Base-by-base conservation (phyloP, 2,329 filamentous ascomycete genomes). In the Venturia oleaginea region DNA sequence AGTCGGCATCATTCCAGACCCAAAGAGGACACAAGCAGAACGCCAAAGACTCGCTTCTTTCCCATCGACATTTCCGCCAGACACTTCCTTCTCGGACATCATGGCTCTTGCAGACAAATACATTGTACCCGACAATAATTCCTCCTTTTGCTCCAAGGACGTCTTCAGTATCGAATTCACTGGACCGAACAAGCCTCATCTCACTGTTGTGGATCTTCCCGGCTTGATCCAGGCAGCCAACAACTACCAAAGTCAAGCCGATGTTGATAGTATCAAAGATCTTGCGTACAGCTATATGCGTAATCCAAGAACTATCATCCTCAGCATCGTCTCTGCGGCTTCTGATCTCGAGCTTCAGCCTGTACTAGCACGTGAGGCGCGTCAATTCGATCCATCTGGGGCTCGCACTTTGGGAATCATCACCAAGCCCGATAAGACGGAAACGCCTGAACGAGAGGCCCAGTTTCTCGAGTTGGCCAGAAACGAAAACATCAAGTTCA, bases 131-230 rank as follows among this genome's bases (percentile, higher is more conserved):
- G 64, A 62, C 13, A 55, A 62, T 32, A 62, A 62, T 13, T 24
- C 59, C 13, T 32, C 22, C 13, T 65, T 65, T 43, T 62, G 57
- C 22, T 65, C 60, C 8, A 57, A 54, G 22, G 72, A 75, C 60
- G 67, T 72, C 17, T 61, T 76, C 11, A 65, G 68, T 11, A 70
- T 75, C 55, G 68, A 70, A 30, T 70, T 74, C 15, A 67, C 67
- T 38, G 75, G 73, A 8, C 72, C 70, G 17, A 68, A 73, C 38
- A 67, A 72, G 6, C 75, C 76, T 1, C 78, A 80, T 1, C 71
- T 85, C 10, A 84, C 79, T 0, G 72, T 85, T 0, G 81, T 85
- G 13, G 83, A 86, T 66, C 75, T 85, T 4, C 83, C 83, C 0
- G 82, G 83, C 1, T 72, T 86, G 10, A 82, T 85, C 62, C 76